A percentile compares a stretch with the other conserved stretches of the same genome.
phyloP scores from a whole-genome alignment of 1,284 basidiomycete species.

The Cerrena zonata region DNA sequence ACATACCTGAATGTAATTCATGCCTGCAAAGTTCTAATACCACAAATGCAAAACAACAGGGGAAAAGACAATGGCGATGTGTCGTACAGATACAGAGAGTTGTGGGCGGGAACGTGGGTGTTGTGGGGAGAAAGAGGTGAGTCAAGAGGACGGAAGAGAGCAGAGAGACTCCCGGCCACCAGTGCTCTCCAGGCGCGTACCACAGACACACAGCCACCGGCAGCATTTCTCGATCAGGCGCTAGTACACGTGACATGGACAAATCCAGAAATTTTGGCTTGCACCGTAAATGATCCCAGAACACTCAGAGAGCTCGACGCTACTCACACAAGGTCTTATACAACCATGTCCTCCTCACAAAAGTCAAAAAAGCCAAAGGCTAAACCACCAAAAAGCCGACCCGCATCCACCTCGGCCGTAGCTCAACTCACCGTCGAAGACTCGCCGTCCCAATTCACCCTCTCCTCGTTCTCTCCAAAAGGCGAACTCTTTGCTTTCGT shows the following conservation, averaged over 20 bases:
- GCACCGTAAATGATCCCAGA: no score
- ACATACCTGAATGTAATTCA: constrained; percentile 68
- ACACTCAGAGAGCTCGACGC: neutral
- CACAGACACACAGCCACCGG: neutral
- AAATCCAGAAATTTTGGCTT: constrained; percentile 3
- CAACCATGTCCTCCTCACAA: neutral
- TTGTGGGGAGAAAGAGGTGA: neutral
- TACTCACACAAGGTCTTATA: constrained; percentile 3
- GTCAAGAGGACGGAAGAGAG: neutral
- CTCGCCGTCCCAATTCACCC: constrained; percentile 36
- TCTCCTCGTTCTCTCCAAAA: constrained; percentile 60
- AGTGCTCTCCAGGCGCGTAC: no score
- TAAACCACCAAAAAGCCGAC: constrained; percentile 33
- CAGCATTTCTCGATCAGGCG: neutral
- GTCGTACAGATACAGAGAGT: neutral
- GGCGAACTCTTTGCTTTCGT: constrained; percentile 59
- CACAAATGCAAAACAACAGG: neutral
- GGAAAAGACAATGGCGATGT: neutral
- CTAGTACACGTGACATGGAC: constrained; percentile 1
- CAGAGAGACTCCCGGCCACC: no score
- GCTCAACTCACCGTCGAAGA: constrained; percentile 55
- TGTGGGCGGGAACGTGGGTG: neutral
- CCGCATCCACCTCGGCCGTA: constrained; percentile 50
- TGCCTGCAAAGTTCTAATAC: constrained; percentile 16
- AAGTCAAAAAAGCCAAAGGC: constrained; percentile 5